Evolutionary conservation across 2,329 filamentous ascomycete genomes (phyloP).

Genomic region (Raffaelea deltoideospora): DNA sequence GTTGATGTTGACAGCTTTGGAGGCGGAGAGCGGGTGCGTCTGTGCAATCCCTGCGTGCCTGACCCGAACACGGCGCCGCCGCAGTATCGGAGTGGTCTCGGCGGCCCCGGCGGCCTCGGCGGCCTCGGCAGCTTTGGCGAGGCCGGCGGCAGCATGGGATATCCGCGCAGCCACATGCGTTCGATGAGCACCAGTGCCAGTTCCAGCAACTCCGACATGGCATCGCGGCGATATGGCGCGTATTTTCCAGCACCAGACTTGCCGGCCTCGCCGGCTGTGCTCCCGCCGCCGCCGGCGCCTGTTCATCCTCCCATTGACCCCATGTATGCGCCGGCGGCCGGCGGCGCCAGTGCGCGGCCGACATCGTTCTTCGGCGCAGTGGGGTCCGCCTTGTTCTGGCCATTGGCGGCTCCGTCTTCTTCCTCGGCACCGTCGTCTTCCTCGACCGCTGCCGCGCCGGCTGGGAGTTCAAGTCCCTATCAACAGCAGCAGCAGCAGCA

Average conservation of each 20-base stretch:
- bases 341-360: no score
- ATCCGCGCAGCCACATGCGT: constrained; percentile 23
- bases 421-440: no score
- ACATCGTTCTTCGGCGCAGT: no score
- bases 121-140: no score
- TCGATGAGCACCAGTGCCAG: constrained; percentile 25
- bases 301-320: constrained; percentile 12
- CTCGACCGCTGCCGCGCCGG: no score
- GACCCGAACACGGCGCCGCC: constrained; percentile 45
- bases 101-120: no score
- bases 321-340: constrained; percentile 16
- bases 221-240: constrained; percentile 17
- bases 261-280: constrained; percentile 6
- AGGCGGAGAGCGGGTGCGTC: constrained; percentile 41
- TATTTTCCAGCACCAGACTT: no score
- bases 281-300: constrained; percentile 3
- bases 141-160: background rate
- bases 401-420: no score
- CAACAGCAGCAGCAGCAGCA: constrained; percentile 2
- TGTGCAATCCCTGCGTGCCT: constrained; percentile 48
- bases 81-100: no score
- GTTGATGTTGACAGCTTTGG: constrained; percentile 24
- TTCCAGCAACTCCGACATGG: background rate
- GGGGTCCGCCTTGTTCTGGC: no score
- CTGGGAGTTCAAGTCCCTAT: no score